A percentile compares a stretch with the other conserved stretches of the same genome.
These are phyloP conservation scores for Paramyrothecium sp. DNA, from an alignment of 2,329 filamentous ascomycete genomes.

Conservation along the genomic window DNA sequence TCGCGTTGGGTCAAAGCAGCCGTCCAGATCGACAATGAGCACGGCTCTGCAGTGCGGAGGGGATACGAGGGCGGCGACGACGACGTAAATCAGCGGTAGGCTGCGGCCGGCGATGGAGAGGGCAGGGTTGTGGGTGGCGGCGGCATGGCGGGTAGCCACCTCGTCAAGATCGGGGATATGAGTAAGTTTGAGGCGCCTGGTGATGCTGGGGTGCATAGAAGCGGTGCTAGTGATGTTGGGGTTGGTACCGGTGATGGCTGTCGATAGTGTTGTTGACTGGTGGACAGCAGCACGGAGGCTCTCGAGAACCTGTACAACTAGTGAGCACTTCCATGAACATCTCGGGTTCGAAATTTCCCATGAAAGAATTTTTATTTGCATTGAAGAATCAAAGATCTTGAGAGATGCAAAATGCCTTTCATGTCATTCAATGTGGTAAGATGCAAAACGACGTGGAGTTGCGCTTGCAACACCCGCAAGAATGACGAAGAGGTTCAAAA, in stretches of 20 bases:
- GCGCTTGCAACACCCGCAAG: too few relatives aligned
- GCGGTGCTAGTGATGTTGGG: constrained; percentile 12
- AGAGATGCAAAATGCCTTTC: too few relatives aligned
- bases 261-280: background rate
- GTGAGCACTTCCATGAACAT: background rate
- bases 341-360: too few relatives aligned
- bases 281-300: constrained; percentile 21
- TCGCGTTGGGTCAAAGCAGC: constrained; percentile 52
- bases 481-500: too few relatives aligned
- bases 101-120: constrained; percentile 52
- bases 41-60: constrained; percentile 47
- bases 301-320: constrained; percentile 17
- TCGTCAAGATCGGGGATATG: constrained; percentile 44
- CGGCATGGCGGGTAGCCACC: constrained; percentile 45
- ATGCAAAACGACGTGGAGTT: too few relatives aligned
- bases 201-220: background rate
- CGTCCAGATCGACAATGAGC: constrained; percentile 54
- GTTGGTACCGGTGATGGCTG: constrained; percentile 4
- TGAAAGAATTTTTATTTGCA: too few relatives aligned
- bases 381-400: too few relatives aligned
- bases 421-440: too few relatives aligned
- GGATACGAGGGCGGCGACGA: constrained; percentile 51
- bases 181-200: constrained; percentile 26
- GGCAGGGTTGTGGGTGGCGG: constrained; percentile 43
- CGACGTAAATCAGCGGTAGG: constrained; percentile 54